Evolutionary conservation across 1,284 basidiomycete species (phyloP), one percentile per base, ranked within the genome.

Genomic region (Pseudozyma flocculosa): DNA sequence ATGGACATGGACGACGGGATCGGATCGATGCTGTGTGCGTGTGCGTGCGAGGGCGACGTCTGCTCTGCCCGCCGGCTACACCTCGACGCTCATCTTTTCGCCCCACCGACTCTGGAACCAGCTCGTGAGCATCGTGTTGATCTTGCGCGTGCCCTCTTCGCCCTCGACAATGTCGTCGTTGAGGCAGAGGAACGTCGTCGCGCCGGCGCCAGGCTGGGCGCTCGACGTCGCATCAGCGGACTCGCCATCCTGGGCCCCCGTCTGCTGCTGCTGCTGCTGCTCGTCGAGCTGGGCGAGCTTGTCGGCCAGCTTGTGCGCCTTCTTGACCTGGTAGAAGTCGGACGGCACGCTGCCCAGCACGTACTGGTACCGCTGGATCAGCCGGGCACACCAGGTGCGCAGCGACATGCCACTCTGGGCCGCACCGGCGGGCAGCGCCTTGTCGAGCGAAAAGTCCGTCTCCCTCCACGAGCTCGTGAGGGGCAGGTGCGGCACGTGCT

Each of bases 161-260:
- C 38, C 36, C 45, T 66, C 63, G 29, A 59, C 63, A 23, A 67
- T 54, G 23, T 69, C 66, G 43, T 69, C 66, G 41, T 69, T 69
- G 22, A 69, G 46, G 41, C 59, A 61, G 14, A 69, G 47, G 26
- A 40, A 66, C 2, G 63, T 62, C 10, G 54, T 61, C 18, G 59
- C 47, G 3, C 43, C 21, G 2, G 15, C 2, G 1, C 44, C 36
- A 3, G 22, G 36, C 41, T 42, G 19, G 40, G 14, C 29, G 22
- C 19, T 9, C n/a, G 7, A 11, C 18, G 3, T n/a, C 32, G 32
- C 32, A 5, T 5, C 32, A 34, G 3, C 10, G 32, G 4, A 14
- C n/a, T 30, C 30, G 23, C 32, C 4, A 46, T n/a, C n/a, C n/a
- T n/a, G n/a, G n/a, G n/a, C 45, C n/a, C 13, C 29, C 22, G 13